phyloP scores from a whole-genome alignment of 352 stramenopile genomes.

The Elongisporangium undulatum region DNA sequence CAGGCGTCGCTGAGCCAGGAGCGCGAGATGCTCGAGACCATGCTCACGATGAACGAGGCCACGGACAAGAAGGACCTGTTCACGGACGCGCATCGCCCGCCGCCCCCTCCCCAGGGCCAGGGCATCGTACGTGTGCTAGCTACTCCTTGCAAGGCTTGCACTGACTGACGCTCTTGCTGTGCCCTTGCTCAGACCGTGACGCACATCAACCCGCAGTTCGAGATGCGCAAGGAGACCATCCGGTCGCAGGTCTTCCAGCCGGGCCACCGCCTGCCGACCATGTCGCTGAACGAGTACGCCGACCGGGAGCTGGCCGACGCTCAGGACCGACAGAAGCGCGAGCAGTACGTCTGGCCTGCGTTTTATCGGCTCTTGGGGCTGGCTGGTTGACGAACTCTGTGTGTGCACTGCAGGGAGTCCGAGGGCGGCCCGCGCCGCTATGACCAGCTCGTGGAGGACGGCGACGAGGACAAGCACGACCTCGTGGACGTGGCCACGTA shows the following conservation, averaged over 20 bases:
- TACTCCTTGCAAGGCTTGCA: not conserved
- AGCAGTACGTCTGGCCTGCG: slow-evolving; percentile 36
- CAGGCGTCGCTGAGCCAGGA: slow-evolving; percentile 72
- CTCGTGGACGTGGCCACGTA: slow-evolving; percentile 91
- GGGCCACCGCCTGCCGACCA: slow-evolving; percentile 94
- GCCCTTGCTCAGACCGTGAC: slow-evolving; percentile 56
- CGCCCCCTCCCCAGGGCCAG: slow-evolving; percentile 57
- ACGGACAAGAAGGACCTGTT: slow-evolving; percentile 59
- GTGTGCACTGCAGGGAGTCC: slow-evolving; percentile 32
- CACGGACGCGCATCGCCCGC: slow-evolving; percentile 56
- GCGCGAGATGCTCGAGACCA: slow-evolving; percentile 83
- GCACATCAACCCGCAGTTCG: slow-evolving; percentile 80
- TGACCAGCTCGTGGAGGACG: slow-evolving; percentile 92
- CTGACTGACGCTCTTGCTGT: not conserved
- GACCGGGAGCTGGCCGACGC: slow-evolving; percentile 87
- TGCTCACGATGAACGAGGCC: slow-evolving; percentile 75
- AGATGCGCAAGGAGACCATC: slow-evolving; percentile 87
- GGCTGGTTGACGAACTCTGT: too few relatives aligned
- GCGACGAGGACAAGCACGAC: slow-evolving; percentile 92
- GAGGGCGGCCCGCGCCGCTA: slow-evolving; percentile 76
- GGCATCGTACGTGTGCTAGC: slow-evolving; percentile 55
- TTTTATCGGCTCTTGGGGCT: too few relatives aligned
- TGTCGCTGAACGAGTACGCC: slow-evolving; percentile 93
- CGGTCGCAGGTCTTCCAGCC: slow-evolving; percentile 92
- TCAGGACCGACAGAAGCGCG: slow-evolving; percentile 78